Base-by-base conservation (phyloP, 805 yeast species). In the Lachancea meyersii region DNA sequence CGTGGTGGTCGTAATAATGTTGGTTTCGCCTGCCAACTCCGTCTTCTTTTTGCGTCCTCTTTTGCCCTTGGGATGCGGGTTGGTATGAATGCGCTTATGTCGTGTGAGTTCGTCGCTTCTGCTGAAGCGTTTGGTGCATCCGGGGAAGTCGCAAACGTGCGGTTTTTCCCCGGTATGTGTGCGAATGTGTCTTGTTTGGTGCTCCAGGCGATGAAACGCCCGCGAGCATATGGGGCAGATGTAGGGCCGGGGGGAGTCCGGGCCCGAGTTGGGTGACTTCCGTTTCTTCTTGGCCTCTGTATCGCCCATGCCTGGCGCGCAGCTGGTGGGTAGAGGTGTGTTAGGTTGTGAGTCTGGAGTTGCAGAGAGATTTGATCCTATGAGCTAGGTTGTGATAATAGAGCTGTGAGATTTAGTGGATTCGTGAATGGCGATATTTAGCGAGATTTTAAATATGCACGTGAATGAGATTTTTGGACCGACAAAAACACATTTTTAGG, bases 91-190 rank as follows among this genome's bases (percentile, higher is more conserved):
- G 46, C 88, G 69, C 38, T 76, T 68, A 58, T 82, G 91, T 57
- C 91, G 71, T 11, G 87, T 82, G 40, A 82, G 65, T 57, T 82
- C 91, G 60, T 82, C 91, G 23, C 82, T 76, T 44, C 91, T 66
- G 36, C 82, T 74, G 54, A 82, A 82, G 46, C 73, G 69, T 63
- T 82, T 82, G 44, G 71, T 67, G 59, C 91, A 82, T 0, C 84
- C 84, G 0, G 83, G 82, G 50, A 72, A 82, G 21, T 78, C 73
- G 62, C 89, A 82, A n/a, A 73, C 74, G 60, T 82, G 88, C 3
- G 91, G 91, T 57, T 80, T 82, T 55, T 83, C 89, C 20, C 91
- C 91, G 0, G 91, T 82, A 55, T 82, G 91, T 10, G 88, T 82
- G 54, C 89, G 68, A 45, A 82, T 80, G 54, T 82, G 91, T 54